Percentiles rank a stretch among this genome's conserved stretches.
These are phyloP conservation scores for Arachis hypogaea DNA, from an alignment of 306 rosid genomes.

Conservation along the genomic window DNA sequence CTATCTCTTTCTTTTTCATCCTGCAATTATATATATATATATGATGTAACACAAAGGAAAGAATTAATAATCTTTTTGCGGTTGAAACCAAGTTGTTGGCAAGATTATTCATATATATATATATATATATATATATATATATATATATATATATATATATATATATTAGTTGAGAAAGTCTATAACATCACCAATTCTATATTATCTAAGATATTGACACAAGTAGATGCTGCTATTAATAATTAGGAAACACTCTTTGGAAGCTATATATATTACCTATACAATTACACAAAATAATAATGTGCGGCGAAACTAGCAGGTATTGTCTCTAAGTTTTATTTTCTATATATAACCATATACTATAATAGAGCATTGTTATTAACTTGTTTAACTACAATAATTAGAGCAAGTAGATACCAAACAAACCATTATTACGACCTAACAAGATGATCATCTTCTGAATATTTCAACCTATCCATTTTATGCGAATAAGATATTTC, in stretches of 20 bases:
- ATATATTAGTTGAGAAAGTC: no score
- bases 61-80: background rate
- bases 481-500: background rate
- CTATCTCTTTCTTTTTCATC: no score
- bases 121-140: no score
- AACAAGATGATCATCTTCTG: background rate
- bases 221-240: background rate
- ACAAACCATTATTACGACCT: background rate
- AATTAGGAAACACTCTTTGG: constrained; percentile 8
- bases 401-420: background rate
- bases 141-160: no score
- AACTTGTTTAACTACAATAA: background rate
- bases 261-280: background rate
- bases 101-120: background rate
- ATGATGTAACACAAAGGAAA: background rate
- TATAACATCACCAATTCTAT: no score
- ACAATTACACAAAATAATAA: background rate
- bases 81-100: background rate
- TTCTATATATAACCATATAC: background rate
- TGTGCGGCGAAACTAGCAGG: background rate
- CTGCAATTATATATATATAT: no score
- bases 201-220: no score
- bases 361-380: background rate
- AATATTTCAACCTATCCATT: background rate
- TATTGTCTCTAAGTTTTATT: background rate